Evolutionary conservation across 768 basidiomycete genomes (phyloP).

Genomic region (Macrolepiota albuminosa): DNA sequence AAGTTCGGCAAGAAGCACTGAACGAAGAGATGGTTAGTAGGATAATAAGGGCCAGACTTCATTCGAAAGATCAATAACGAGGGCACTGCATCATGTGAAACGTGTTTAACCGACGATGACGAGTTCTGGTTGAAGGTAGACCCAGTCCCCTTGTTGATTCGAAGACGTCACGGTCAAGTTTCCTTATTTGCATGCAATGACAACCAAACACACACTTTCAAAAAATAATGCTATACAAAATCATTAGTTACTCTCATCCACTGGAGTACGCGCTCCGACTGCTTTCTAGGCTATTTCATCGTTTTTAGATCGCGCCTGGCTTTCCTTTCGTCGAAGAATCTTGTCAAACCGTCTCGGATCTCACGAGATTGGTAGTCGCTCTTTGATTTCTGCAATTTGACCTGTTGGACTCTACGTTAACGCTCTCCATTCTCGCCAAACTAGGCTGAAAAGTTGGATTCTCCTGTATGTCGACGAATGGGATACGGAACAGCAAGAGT

Average conservation of each 20-base stretch:
- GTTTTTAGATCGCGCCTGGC: conserved; percentile 14
- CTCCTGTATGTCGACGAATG: conserved; percentile 10
- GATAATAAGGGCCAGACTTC: no score
- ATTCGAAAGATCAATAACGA: no score
- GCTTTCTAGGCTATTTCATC: conserved; percentile 10
- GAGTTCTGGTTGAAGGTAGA: no score
- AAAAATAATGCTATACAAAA: conserved; percentile 40
- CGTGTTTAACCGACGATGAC: no score
- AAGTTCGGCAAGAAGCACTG: no score
- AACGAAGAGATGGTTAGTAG: no score
- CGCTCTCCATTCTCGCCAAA: conserved; percentile 6
- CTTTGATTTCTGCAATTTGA: conserved; percentile 2
- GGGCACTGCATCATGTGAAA: no score
- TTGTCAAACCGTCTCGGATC: conserved; percentile 60
- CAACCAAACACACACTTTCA: conserved; percentile 35
- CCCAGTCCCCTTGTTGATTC: no score
- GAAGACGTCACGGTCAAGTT: neutral
- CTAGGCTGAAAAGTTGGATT: conserved; percentile 3
- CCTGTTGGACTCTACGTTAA: conserved; percentile 7
- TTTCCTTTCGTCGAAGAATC: conserved; percentile 48
- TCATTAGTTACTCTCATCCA: conserved; percentile 29
- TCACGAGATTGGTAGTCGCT: conserved; percentile 46
- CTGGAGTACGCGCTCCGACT: conserved; percentile 19
- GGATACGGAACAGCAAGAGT: conserved; percentile 9
- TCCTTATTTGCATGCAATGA: conserved; percentile 4